These are phyloP conservation scores for Fusarium subglutinans DNA, from an alignment of 2,329 filamentous ascomycete genomes.

Conservation along the genomic window DNA sequence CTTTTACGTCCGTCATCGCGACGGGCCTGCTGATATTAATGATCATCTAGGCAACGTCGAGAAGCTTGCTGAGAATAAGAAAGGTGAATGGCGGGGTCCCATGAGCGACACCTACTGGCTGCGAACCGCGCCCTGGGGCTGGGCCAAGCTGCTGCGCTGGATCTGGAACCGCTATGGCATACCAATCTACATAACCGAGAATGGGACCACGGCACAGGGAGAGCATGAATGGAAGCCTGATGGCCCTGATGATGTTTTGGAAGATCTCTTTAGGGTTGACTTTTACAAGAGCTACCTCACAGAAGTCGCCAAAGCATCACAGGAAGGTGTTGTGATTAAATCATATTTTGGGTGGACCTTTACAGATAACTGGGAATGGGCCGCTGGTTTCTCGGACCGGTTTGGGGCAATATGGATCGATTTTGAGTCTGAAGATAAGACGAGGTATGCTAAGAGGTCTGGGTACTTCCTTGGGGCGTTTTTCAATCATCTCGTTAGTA, in stretches of 20 bases:
- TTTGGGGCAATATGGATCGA: constrained; percentile 55
- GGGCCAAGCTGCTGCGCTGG: constrained; percentile 51
- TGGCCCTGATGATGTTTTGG: constrained; percentile 46
- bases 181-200: constrained; percentile 56
- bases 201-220: constrained; percentile 53
- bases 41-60: constrained; percentile 54
- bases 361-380: constrained; percentile 57
- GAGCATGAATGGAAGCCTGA: constrained; percentile 48
- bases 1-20: constrained; percentile 50
- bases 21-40: constrained; percentile 48
- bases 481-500: constrained; percentile 24
- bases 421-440: constrained; percentile 37
- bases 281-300: constrained; percentile 52
- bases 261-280: constrained; percentile 51
- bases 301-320: constrained; percentile 49
- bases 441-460: constrained; percentile 36
- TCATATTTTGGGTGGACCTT: constrained; percentile 55
- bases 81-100: constrained; percentile 46
- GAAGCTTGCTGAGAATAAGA: constrained; percentile 47
- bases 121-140: constrained; percentile 50
- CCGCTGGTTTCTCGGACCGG: constrained; percentile 51
- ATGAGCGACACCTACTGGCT: constrained; percentile 54
- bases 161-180: constrained; percentile 52
- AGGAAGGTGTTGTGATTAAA: constrained; percentile 51
- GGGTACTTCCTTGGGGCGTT: constrained; percentile 36